phyloP scores from a whole-genome alignment of 2,329 filamentous ascomycete genomes.

The Fusarium coffeatum region DNA sequence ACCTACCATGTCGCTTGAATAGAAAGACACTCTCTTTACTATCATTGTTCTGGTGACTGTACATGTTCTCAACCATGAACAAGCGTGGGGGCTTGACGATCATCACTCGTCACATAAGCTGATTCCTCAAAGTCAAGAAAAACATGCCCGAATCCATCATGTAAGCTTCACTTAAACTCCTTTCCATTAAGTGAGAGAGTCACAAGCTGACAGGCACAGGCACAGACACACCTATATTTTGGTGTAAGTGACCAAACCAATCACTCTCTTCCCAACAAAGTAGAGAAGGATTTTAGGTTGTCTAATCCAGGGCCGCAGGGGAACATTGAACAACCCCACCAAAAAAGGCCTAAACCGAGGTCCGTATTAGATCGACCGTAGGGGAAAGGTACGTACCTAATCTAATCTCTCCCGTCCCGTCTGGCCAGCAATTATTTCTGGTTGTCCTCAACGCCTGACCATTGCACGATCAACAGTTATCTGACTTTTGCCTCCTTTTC shows the following conservation, averaged over 20 bases:
- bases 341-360: conserved; percentile 25
- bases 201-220: conserved; percentile 20
- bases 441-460: conserved; percentile 28
- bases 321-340: conserved; percentile 9
- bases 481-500: neutral
- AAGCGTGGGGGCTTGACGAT: neutral
- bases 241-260: conserved; percentile 5
- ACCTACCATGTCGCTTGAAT: no score
- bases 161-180: conserved; percentile 1
- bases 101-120: neutral
- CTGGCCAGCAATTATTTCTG: conserved; percentile 18
- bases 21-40: neutral
- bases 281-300: neutral
- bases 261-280: conserved; percentile 14
- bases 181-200: neutral
- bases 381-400: conserved; percentile 19
- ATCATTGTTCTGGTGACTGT: neutral
- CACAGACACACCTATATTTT: neutral
- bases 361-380: neutral
- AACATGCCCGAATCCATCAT: neutral
- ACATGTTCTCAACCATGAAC: neutral
- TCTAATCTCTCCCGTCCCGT: conserved; percentile 17
- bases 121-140: neutral
- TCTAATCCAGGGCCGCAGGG: conserved; percentile 6
- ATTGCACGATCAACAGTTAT: conserved; percentile 6